Percentiles rank a stretch among this genome's conserved stretches.
Conservation (phyloP, 495 filamentous ascomycete genomes). For the Echria macrotheca region DNA sequence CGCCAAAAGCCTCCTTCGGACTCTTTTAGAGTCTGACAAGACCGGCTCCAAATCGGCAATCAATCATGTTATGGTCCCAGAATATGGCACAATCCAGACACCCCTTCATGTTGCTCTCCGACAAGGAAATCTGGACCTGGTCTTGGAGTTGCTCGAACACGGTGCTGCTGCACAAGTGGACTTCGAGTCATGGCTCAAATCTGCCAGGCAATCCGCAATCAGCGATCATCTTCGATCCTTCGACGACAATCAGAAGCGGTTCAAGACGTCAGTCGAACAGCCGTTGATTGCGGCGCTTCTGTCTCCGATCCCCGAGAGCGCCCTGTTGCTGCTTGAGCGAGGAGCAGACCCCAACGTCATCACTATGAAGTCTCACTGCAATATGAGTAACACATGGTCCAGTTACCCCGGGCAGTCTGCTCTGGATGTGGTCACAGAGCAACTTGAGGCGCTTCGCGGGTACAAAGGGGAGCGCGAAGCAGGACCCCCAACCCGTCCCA, state of each 20-base stretch:
- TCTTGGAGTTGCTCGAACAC: conserved; percentile 36
- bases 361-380: conserved; percentile 27
- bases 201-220: conserved; percentile 28
- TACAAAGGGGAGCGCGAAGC: conserved; percentile 36
- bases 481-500: conserved; percentile 4
- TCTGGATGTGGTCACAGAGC: conserved; percentile 50
- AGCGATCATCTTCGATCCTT: conserved; percentile 23
- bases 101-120: conserved; percentile 33
- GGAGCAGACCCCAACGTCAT: conserved; percentile 56
- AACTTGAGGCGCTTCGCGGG: conserved; percentile 41
- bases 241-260: conserved; percentile 39
- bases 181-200: conserved; percentile 41
- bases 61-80: conserved; percentile 49
- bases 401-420: conserved; percentile 36
- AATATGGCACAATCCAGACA: conserved; percentile 26
- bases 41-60: conserved; percentile 56
- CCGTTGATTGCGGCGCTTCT: conserved; percentile 55
- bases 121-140: conserved; percentile 27
- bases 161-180: conserved; percentile 37
- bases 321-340: conserved; percentile 49
- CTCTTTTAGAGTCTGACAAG: conserved; percentile 53
- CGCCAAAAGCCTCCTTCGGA: conserved; percentile 49
- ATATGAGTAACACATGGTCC: conserved; percentile 21
- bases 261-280: conserved; percentile 41
- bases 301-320: conserved; percentile 44